Conservation (phyloP, 305 asterid genomes). For the Rubia peregrina region DNA sequence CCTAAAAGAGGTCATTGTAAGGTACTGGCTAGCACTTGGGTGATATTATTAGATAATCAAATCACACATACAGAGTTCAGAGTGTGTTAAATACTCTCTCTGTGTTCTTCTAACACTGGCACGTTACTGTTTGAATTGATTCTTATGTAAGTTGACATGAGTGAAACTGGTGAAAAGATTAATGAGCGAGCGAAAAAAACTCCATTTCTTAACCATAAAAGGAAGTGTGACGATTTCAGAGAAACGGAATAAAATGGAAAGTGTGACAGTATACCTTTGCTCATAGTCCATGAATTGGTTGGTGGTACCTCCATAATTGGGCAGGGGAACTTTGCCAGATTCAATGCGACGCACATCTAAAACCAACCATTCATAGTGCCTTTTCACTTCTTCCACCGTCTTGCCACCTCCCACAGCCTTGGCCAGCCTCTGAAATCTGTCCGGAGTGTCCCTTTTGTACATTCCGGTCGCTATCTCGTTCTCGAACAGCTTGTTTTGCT, state of each 20-base stretch:
- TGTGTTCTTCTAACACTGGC: too few species aligned
- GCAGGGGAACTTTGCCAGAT: slow-evolving; percentile 47
- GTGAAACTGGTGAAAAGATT: too few species aligned
- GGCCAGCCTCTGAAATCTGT: slow-evolving; percentile 53
- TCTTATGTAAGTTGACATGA: too few species aligned
- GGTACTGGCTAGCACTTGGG: too few species aligned
- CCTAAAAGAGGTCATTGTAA: too few species aligned
- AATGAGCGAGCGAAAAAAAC: too few species aligned
- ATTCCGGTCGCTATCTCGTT: slow-evolving; percentile 38
- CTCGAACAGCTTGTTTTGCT: slow-evolving; percentile 63
- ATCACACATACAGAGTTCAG: too few species aligned
- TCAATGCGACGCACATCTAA: slow-evolving; percentile 36
- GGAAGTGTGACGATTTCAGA: background rate
- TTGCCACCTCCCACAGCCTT: slow-evolving; percentile 55
- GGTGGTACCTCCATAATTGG: slow-evolving; percentile 30
- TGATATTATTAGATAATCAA: too few species aligned
- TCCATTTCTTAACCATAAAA: background rate
- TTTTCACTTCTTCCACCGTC: slow-evolving; percentile 31
- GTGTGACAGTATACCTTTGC: slow-evolving; percentile 24
- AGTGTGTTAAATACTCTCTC: too few species aligned
- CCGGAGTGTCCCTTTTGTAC: slow-evolving; percentile 42
- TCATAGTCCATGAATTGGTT: slow-evolving; percentile 23
- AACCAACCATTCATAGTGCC: slow-evolving; percentile 26
- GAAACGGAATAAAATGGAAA: background rate
- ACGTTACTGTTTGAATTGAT: too few species aligned